Evolutionary conservation across 352 stramenopile genomes (phyloP).

Genomic region (Pythium dissotocum): DNA sequence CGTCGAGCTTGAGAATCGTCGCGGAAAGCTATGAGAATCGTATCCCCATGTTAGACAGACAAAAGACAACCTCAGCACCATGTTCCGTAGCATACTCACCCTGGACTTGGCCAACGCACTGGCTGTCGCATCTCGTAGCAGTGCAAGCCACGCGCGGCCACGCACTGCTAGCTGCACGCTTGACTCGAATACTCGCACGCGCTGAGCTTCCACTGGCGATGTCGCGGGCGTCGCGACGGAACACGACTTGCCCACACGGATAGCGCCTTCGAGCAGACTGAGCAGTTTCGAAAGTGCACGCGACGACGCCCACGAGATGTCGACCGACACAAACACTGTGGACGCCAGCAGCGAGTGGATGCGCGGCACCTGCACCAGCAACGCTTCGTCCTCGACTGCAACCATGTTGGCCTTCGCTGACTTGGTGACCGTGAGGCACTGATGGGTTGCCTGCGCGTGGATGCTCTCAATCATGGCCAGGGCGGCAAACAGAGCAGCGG

Average conservation of each 20-base stretch:
- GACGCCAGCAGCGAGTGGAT: conserved; percentile 23
- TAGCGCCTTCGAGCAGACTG: conserved; percentile 10
- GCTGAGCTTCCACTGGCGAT: not conserved
- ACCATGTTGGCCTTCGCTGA: not conserved
- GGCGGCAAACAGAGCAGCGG: conserved; percentile 5
- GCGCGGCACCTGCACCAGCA: not conserved
- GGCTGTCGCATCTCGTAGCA: conserved; percentile 19
- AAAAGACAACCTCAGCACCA: not conserved
- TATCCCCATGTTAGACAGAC: not conserved
- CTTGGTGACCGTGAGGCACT: not conserved
- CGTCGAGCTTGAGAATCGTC: conserved; percentile 34
- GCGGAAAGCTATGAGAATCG: conserved; percentile 19
- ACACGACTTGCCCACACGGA: conserved; percentile 15
- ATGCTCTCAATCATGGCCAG: conserved; percentile 12
- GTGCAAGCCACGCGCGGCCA: conserved; percentile 22
- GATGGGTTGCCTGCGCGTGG: not conserved
- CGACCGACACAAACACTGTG: conserved; percentile 18
- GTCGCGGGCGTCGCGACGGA: not conserved
- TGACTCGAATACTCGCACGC: conserved; percentile 18
- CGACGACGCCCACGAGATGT: conserved; percentile 24
- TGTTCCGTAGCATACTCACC: conserved; percentile 5
- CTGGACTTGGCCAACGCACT: conserved; percentile 17
- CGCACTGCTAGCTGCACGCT: conserved; percentile 18
- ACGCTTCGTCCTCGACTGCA: not conserved
- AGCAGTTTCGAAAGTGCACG: conserved; percentile 21